Evolutionary conservation across 179 eudicot species (phyloP).

Genomic region (Dionaea muscipula): DNA sequence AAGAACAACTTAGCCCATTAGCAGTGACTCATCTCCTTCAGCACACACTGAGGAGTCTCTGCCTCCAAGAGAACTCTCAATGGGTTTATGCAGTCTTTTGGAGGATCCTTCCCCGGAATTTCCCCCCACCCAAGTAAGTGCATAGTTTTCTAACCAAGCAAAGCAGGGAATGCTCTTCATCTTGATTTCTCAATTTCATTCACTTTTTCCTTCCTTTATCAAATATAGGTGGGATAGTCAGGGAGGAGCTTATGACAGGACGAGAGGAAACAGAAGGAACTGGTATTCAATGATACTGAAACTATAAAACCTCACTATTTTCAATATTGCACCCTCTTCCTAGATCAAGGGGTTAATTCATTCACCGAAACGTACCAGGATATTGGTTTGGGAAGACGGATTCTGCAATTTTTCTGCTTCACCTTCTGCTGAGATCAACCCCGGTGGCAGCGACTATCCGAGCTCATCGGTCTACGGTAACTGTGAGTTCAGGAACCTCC

Average conservation of each 20-base stretch:
- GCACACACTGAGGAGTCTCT: constrained; percentile 38
- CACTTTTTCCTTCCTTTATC: not conserved
- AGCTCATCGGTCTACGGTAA: constrained; percentile 20
- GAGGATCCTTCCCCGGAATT: constrained; percentile 35
- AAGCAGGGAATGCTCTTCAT: not conserved
- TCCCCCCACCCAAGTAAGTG: constrained; percentile 39
- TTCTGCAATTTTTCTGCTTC: constrained; percentile 37
- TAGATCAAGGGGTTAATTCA: not conserved
- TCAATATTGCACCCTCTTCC: not conserved
- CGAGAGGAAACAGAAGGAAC: constrained; percentile 41
- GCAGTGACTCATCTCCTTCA: constrained; percentile 62
- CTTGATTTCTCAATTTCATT: not conserved
- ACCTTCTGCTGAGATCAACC: constrained; percentile 26
- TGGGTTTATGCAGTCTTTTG: constrained; percentile 42
- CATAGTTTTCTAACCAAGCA: not conserved
- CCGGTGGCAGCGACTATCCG: constrained; percentile 14
- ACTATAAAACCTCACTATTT: not conserved
- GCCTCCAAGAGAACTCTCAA: constrained; percentile 29
- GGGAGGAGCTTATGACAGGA: constrained; percentile 47
- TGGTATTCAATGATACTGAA: constrained; percentile 15
- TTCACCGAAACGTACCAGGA: constrained; percentile 14
- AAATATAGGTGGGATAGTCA: constrained; percentile 43
- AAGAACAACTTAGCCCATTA: constrained; percentile 66
- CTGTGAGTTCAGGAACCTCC: constrained; percentile 22
- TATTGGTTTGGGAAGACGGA: constrained; percentile 47